Percentiles rank a stretch among this genome's conserved stretches.
phyloP scores from a whole-genome alignment of 805 yeast species.

The Candida namnaoensis region DNA sequence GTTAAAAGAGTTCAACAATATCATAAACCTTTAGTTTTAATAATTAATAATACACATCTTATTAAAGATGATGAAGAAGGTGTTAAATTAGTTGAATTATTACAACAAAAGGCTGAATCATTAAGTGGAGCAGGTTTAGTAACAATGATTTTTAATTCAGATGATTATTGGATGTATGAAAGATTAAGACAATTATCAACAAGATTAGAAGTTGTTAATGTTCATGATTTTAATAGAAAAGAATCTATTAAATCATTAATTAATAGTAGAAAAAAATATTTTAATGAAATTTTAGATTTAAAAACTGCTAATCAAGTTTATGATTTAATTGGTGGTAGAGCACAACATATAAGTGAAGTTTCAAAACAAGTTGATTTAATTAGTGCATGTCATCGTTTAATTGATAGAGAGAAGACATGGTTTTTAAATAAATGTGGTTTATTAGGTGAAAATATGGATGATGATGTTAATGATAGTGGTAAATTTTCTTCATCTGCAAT shows the following conservation, averaged over 20 bases:
- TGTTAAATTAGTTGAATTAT: conserved; percentile 53
- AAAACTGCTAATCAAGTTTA: conserved; percentile 44
- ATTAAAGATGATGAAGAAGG: conserved; percentile 75
- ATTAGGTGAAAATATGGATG: conserved; percentile 74
- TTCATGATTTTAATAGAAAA: conserved; percentile 47
- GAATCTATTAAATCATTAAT: conserved; percentile 50
- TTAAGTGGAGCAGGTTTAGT: conserved; percentile 50
- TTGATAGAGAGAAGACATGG: conserved; percentile 81
- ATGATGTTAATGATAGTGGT: conserved; percentile 81
- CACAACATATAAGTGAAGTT: conserved; percentile 72
- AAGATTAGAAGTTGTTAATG: conserved; percentile 62
- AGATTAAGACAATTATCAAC: conserved; percentile 66
- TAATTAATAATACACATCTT: conserved; percentile 69
- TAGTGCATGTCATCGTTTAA: conserved; percentile 57
- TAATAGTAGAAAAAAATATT: conserved; percentile 36
- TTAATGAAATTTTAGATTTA: conserved; percentile 29
- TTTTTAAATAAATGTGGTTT: conserved; percentile 76
- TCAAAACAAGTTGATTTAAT: conserved; percentile 48
- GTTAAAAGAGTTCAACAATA: conserved; percentile 31
- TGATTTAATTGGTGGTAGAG: conserved; percentile 73
- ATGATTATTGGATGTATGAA: conserved; percentile 84
- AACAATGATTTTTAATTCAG: conserved; percentile 63
- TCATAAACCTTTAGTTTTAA: conserved; percentile 52
- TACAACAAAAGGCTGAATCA: conserved; percentile 79
- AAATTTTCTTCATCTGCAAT: conserved; percentile 69